Evolutionary conservation across 768 basidiomycete species (phyloP), one percentile per base, ranked within the genome.

Genomic region (Hypholoma sublateritium): DNA sequence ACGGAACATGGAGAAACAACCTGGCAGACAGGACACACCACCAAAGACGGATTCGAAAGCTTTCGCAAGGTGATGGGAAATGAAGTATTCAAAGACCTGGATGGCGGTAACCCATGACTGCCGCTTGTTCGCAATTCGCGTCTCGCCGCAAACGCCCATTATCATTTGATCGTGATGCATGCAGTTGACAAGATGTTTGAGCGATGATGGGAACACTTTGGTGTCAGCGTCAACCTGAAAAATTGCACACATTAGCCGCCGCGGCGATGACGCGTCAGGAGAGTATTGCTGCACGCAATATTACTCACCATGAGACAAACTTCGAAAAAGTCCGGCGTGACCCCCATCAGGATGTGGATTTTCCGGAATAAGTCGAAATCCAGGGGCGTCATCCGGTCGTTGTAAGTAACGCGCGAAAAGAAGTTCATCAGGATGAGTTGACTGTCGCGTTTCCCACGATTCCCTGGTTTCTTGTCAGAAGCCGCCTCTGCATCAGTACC

Each of bases 1-100:
- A 51, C 97, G 82, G 75, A 98, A 98, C 96, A 99, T 99, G 51
- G 95, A 97, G 77, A 99, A 99, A 73, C 97, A 99, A n/a, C 97
- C 97, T 0, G 97, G 97, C 25, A 98, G 79, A 78, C 97, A 99
- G 12, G 97, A 95, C 56, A 99, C 97, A 84, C 97, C 97, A 68
- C 97, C 97, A 67, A 99, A 98, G 22, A 97, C 94, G 19, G 97
- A 95, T 72, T 99, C 97, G 74, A 99, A 99, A 6, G 93, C 95
- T 72, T 99, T 99, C 59, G 96, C 92, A 52, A 95, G 83, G 71
- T 99, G 96, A 73, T 99, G 97, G 36, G 95, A 98, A 68, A 99
- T 98, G 74, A 98, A 99, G 73, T 99, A 99, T 70, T 95, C 93
- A 69, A 94, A 95, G 41, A 98, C 96, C 70, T 99, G 97, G 65